Percentiles rank a stretch among this genome's conserved stretches.
phyloP scores from a whole-genome alignment of 257 asterid genomes.

The Nicotiana otophora region DNA sequence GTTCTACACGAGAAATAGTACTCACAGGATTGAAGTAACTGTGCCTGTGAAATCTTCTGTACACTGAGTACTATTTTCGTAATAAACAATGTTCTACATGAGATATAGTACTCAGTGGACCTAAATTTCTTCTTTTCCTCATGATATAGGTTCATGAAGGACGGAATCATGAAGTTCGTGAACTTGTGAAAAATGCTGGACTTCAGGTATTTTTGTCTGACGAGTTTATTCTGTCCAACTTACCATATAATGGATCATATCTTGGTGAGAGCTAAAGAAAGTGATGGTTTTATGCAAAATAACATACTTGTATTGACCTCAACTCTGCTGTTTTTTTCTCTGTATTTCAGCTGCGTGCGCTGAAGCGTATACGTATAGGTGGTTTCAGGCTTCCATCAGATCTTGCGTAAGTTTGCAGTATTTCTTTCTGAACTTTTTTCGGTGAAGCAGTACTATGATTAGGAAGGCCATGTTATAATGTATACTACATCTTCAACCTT shows the following conservation, averaged over 20 bases:
- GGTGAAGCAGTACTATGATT: constrained; percentile 1
- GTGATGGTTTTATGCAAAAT: not conserved
- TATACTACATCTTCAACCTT: not conserved
- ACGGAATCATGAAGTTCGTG: constrained; percentile 97
- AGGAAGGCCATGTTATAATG: not conserved
- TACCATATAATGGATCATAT: not conserved
- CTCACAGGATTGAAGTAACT: no score
- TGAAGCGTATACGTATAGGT: constrained; percentile 89
- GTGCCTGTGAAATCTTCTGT: no score
- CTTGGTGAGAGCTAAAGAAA: constrained; percentile 1
- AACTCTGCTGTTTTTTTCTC: not conserved
- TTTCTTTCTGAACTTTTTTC: not conserved
- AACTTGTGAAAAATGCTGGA: constrained; percentile 94
- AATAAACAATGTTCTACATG: no score
- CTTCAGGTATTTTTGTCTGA: constrained; percentile 62
- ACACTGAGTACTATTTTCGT: no score
- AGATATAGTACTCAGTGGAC: not conserved
- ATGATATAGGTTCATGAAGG: constrained; percentile 89
- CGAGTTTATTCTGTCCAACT: not conserved
- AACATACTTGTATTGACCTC: not conserved
- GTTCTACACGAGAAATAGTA: no score
- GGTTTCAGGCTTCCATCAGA: constrained; percentile 91
- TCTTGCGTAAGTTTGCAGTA: constrained; percentile 64
- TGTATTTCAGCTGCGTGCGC: constrained; percentile 66
- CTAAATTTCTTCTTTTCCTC: not conserved